Conservation (phyloP, 164 flowering plant genomes). For the Dillenia turbinata region DNA sequence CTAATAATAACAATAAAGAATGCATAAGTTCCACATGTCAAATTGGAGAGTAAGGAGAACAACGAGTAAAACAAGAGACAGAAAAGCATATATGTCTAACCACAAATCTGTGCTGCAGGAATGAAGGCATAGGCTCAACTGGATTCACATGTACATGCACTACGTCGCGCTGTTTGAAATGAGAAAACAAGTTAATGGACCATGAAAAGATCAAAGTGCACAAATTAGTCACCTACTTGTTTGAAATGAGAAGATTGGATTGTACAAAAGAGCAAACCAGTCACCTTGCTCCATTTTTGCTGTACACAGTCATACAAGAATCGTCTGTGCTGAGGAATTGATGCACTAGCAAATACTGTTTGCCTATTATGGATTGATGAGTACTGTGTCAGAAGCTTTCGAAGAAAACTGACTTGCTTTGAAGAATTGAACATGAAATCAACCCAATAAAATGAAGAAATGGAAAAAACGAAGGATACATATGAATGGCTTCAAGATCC, state of each 20-base stretch:
- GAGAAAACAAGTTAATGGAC: slow-evolving; percentile 4
- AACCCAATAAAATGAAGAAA: slow-evolving; percentile 44
- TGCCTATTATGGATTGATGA: slow-evolving; percentile 69
- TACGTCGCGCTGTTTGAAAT: slow-evolving; percentile 54
- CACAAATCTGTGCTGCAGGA: slow-evolving; percentile 73
- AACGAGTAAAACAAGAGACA: too few relatives aligned
- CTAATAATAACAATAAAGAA: too few relatives aligned
- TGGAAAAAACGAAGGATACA: not conserved
- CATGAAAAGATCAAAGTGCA: not conserved
- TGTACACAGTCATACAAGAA: slow-evolving; percentile 83
- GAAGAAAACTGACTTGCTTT: slow-evolving; percentile 59
- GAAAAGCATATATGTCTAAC: slow-evolving; percentile 35
- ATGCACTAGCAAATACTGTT: slow-evolving; percentile 93
- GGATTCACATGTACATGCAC: slow-evolving; percentile 86
- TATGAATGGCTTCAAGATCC: too few relatives aligned
- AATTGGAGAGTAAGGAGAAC: too few relatives aligned
- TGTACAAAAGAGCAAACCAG: slow-evolving; percentile 24
- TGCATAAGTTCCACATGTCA: too few relatives aligned
- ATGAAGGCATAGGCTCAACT: slow-evolving; percentile 73
- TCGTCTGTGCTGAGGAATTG: slow-evolving; percentile 85
- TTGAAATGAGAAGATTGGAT: too few relatives aligned
- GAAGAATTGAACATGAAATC: slow-evolving; percentile 93
- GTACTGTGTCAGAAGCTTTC: slow-evolving; percentile 71
- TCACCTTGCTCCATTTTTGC: slow-evolving; percentile 93
- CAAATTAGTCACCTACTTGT: too few relatives aligned